Evolutionary conservation across 1,139 yeast species (phyloP).

Genomic region (Taiozyma onychis): DNA sequence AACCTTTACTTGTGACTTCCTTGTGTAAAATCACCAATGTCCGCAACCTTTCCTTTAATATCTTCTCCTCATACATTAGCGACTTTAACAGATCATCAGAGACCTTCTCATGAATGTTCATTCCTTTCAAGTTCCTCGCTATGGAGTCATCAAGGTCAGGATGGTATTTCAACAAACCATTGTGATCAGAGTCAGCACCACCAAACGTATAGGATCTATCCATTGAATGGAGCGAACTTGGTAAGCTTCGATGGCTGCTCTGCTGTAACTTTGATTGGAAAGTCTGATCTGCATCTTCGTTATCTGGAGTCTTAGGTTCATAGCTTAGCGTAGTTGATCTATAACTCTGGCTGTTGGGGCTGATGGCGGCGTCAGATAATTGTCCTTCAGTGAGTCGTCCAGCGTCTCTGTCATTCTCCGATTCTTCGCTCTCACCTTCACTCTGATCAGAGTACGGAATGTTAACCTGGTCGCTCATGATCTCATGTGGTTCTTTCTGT

Average conservation of each 20-base stretch:
- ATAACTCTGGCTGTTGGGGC: slow-evolving; percentile 5
- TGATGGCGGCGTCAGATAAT: not conserved
- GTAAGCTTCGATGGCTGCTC: not conserved
- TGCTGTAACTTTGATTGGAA: not conserved
- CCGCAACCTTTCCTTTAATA: slow-evolving; percentile 10
- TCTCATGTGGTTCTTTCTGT: not conserved
- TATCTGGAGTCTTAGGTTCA: slow-evolving; percentile 11
- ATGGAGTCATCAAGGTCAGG: not conserved
- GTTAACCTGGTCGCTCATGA: not conserved
- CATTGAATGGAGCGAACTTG: not conserved
- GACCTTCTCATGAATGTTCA: not conserved
- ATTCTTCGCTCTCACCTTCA: not conserved
- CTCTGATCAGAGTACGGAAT: not conserved
- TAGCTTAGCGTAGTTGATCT: slow-evolving; percentile 5
- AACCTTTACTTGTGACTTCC: slow-evolving; percentile 15
- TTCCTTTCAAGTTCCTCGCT: not conserved
- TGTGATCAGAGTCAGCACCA: not conserved
- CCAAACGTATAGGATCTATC: not conserved
- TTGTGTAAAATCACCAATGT: slow-evolving; percentile 13
- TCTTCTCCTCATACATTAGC: slow-evolving; percentile 16
- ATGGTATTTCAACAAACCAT: not conserved
- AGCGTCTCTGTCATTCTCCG: not conserved
- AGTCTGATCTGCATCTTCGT: not conserved
- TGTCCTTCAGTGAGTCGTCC: not conserved
- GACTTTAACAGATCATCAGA: slow-evolving; percentile 17